Conservation (phyloP, 352 stramenopile species). For the Phytophthora megakarya region DNA sequence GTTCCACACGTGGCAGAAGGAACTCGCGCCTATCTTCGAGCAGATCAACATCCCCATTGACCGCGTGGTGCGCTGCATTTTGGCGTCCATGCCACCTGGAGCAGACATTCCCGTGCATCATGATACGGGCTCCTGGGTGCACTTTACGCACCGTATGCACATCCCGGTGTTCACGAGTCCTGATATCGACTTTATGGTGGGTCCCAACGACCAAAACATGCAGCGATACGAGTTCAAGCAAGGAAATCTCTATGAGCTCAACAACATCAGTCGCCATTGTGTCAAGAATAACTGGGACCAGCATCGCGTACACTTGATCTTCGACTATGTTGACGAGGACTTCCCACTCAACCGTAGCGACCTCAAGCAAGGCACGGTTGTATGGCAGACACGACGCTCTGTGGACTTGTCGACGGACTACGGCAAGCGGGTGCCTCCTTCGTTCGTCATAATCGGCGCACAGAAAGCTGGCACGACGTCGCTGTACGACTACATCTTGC, state of each 20-base stretch:
- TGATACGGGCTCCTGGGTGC: conserved; percentile 97
- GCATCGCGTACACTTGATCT: conserved; percentile 97
- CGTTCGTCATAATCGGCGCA: conserved; percentile 96
- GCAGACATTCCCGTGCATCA: conserved; percentile 97
- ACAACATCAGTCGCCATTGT: conserved; percentile 97
- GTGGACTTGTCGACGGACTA: conserved; percentile 92
- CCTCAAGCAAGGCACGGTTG: conserved; percentile 87
- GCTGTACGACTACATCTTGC: conserved; percentile 97
- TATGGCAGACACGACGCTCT: conserved; percentile 96
- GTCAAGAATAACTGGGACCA: conserved; percentile 93
- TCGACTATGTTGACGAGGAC: conserved; percentile 96
- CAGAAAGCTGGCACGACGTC: conserved; percentile 97
- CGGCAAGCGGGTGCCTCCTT: conserved; percentile 79
- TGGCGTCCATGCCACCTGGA: conserved; percentile 95
- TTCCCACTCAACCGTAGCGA: conserved; percentile 69
- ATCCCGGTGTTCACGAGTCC: conserved; percentile 94
- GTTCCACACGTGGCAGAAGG: conserved; percentile 84
- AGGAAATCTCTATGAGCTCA: conserved; percentile 98
- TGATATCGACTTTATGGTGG: conserved; percentile 83
- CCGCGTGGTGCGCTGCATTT: conserved; percentile 93
- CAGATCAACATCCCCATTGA: conserved; percentile 85
- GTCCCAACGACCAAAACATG: conserved; percentile 84
- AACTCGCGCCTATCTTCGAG: conserved; percentile 90
- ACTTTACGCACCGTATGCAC: conserved; percentile 96
- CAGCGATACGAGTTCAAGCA: conserved; percentile 92